phyloP scores from a whole-genome alignment of 1,139 yeast species.

The Hanseniaspora gamundiae region DNA sequence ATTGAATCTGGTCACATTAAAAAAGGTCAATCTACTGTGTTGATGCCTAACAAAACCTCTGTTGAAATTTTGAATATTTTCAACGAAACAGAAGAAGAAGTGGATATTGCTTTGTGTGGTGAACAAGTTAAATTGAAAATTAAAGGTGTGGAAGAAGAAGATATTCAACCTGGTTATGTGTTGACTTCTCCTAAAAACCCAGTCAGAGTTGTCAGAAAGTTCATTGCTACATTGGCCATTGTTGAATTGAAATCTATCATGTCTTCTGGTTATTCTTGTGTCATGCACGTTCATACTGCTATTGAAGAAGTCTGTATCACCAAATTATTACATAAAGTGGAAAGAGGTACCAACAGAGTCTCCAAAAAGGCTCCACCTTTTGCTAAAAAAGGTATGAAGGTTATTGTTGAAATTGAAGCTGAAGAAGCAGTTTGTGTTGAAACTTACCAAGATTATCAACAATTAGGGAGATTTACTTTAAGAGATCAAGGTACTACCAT shows the following conservation, averaged over 20 bases:
- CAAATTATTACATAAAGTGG: conserved; percentile 80
- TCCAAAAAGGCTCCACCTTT: conserved; percentile 96
- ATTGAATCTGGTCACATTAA: conserved; percentile 89
- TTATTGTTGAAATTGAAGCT: conserved; percentile 81
- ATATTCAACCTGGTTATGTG: conserved; percentile 82
- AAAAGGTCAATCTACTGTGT: conserved; percentile 59
- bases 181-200: conserved; percentile 79
- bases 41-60: conserved; percentile 83
- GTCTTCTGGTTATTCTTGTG: conserved; percentile 94
- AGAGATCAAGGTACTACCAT: conserved; percentile 98
- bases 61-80: conserved; percentile 80
- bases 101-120: conserved; percentile 83
- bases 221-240: conserved; percentile 94
- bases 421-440: conserved; percentile 86
- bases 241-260: conserved; percentile 90
- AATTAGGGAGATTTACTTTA: conserved; percentile 92
- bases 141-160: conserved; percentile 96
- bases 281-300: conserved; percentile 97
- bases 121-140: conserved; percentile 91
- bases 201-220: conserved; percentile 77
- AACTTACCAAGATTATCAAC: conserved; percentile 83
- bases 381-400: conserved; percentile 98
- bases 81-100: conserved; percentile 94
- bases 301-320: conserved; percentile 85
- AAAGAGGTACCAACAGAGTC: conserved; percentile 92